Conservation (phyloP, 768 basidiomycete genomes). For the Sporobolomyces phaffii region DNA sequence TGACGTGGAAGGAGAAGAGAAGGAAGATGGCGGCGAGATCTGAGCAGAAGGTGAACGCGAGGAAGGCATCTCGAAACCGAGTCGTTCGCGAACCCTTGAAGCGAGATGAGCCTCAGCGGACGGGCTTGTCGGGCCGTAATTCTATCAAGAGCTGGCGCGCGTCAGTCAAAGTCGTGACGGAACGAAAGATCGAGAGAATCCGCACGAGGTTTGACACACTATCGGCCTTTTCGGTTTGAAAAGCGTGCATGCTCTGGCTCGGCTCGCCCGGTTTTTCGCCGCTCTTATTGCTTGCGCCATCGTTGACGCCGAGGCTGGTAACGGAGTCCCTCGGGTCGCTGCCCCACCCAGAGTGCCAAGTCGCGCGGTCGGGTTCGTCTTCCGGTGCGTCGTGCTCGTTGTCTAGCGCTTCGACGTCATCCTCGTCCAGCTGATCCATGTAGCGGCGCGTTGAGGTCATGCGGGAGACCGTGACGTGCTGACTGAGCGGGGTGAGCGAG, state of each 20-base stretch:
- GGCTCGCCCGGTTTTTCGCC: too few relatives aligned
- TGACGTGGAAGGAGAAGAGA: neutral
- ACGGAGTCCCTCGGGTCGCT: slow-evolving; percentile 28
- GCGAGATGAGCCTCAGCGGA: neutral
- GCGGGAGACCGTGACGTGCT: neutral
- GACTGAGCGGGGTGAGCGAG: neutral
- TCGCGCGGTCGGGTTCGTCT: slow-evolving; percentile 11
- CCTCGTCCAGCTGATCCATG: slow-evolving; percentile 23
- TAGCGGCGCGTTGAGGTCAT: slow-evolving; percentile 32
- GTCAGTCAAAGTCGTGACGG: neutral
- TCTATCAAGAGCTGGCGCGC: too few relatives aligned
- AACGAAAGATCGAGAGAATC: too few relatives aligned
- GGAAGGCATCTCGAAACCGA: too few relatives aligned
- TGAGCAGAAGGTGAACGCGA: neutral
- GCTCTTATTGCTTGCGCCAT: neutral
- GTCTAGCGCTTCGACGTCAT: neutral
- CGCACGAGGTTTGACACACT: too few relatives aligned
- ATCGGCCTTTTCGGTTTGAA: too few relatives aligned
- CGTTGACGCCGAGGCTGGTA: neutral
- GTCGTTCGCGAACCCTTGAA: too few relatives aligned
- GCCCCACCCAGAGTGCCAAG: slow-evolving; percentile 23
- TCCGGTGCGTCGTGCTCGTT: neutral
- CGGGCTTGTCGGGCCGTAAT: neutral
- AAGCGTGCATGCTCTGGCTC: too few relatives aligned
- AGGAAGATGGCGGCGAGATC: neutral